Conservation (phyloP, 257 asterid species). For the Salvia hispanica region DNA sequence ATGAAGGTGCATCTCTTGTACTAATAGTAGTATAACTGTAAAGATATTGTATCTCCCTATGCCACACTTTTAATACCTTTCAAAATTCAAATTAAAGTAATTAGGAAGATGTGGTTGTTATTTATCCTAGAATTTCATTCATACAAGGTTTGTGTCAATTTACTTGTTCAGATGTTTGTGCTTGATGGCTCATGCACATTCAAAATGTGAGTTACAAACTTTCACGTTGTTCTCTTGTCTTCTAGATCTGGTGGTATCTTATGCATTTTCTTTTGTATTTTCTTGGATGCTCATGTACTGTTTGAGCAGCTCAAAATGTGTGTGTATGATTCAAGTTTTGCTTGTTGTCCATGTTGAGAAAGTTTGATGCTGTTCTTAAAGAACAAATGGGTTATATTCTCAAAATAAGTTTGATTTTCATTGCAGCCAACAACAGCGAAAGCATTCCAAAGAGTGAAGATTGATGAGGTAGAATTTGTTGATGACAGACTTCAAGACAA, state of each 20-base stretch:
- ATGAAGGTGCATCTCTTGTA: not conserved
- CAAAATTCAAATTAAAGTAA: not conserved
- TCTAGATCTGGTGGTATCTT: constrained; percentile 20
- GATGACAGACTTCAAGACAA: constrained; percentile 92
- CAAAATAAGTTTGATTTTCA: constrained; percentile 11
- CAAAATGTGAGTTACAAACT: not conserved
- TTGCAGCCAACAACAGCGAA: constrained; percentile 76
- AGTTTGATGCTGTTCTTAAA: not conserved
- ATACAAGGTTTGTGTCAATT: not conserved
- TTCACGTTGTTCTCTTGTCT: not conserved
- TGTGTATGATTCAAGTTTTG: not conserved
- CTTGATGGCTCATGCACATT: constrained; percentile 11
- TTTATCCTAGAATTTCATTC: constrained; percentile 14
- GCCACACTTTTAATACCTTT: constrained; percentile 2
- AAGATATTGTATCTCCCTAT: not conserved
- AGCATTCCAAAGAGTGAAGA: constrained; percentile 73
- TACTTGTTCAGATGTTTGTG: not conserved
- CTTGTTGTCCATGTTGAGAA: not conserved
- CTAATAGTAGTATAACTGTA: not conserved
- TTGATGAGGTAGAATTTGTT: constrained; percentile 60
- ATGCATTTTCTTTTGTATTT: not conserved
- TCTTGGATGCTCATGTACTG: not conserved
- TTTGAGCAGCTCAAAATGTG: not conserved
- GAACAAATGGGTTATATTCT: constrained; percentile 14
- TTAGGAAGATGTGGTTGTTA: not conserved